Base-by-base conservation (phyloP, 306 rosid genomes). In the Vigna angularis region DNA sequence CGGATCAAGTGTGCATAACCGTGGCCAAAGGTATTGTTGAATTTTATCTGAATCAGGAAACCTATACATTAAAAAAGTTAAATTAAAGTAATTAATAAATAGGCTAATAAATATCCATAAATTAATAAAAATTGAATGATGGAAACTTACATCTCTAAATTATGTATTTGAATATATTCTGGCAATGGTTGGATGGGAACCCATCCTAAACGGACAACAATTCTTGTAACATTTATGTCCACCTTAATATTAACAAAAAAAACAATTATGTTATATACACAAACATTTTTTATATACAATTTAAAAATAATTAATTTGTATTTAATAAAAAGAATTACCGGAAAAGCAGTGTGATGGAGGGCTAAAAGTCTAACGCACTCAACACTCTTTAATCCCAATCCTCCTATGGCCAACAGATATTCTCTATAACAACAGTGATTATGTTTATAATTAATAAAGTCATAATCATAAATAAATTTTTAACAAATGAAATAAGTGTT, bases 171-270 rank as follows among this genome's bases (percentile, higher is more conserved):
- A 16, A 89, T 16, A 4, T 59, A 7, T 61, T 78, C 96, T 2
- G 98, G 97, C 14, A 91, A 79, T 18, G 96, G 93, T 72, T 87
- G 83, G 18, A 94, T 83, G 5, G 93, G 96, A 78, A 89, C 94
- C 97, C 98, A 91, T n/a, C 96, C 97, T 38, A 94, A 58, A n/a
- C 96, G 92, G 22, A 88, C 83, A 1, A 81, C 91, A 66, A 94
- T 90, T 51, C 97, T 82, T n/a, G 83, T 94, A 67, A 94, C 98
- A 74, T 94, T 94, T 44, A 92, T 90, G 47, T 91, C 98, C 81
- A 91, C 97, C 97, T 88, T 66, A 11, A 34, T 34, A 5, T 34
- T 34, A 34, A 32, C 5, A 32, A 36, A 36, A 36, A 36, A 36
- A 36, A 36, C 9, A 36, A 36, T 6, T 36, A 36, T 36, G 15